These are phyloP conservation scores for Aspergillus hancockii DNA, from an alignment of 495 filamentous ascomycete species.

Conservation along the genomic window DNA sequence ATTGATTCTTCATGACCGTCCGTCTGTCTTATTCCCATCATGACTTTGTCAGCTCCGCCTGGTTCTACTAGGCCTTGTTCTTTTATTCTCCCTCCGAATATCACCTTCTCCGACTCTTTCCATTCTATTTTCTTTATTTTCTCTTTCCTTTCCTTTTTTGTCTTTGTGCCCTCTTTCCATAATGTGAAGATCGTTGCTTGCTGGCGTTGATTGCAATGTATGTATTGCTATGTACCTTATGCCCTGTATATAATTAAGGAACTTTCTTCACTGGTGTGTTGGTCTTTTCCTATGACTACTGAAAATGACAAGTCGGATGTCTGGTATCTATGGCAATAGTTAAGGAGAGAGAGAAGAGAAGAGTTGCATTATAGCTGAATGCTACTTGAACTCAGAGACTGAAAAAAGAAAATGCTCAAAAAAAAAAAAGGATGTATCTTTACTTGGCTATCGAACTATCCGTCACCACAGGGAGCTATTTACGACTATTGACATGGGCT, in stretches of 20 bases:
- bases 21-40: not conserved
- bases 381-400: too few species aligned
- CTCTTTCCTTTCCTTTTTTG: constrained; percentile 15
- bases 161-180: not conserved
- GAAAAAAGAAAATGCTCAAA: not conserved
- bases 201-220: constrained; percentile 12
- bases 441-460: constrained; percentile 17
- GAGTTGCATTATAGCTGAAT: constrained; percentile 2
- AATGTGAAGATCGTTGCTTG: not conserved
- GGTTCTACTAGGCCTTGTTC: not conserved
- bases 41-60: not conserved
- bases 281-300: not conserved
- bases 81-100: constrained; percentile 1
- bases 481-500: constrained; percentile 2
- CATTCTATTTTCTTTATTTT: too few species aligned
- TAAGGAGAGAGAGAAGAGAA: too few species aligned
- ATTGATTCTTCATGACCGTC: not conserved
- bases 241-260: constrained; percentile 9
- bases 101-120: constrained; percentile 6
- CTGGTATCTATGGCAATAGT: not conserved
- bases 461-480: constrained; percentile 13
- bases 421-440: constrained; percentile 13
- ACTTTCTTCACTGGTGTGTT: not conserved
- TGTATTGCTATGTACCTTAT: constrained; percentile 19
- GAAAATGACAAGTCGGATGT: not conserved